Evolutionary conservation across 768 basidiomycete species (phyloP), one percentile per base, ranked within the genome.

Genomic region (Boletus fagicola): DNA sequence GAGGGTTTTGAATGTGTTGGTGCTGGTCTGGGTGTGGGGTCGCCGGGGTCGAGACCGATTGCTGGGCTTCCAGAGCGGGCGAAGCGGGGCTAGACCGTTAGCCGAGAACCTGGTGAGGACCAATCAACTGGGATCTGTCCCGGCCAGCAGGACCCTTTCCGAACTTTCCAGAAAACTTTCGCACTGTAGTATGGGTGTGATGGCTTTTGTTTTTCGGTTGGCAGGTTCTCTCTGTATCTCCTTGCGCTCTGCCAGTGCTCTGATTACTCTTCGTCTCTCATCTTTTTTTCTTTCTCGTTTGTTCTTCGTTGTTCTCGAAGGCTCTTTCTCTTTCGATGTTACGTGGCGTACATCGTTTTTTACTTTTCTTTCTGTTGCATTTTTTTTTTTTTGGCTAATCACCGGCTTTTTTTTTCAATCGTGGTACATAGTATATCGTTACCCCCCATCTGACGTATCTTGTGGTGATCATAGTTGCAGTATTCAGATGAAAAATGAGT

Each of bases 51-150:
- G 58, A 59, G 69, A 48, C 65, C 59, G 20, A 65, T 72, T 26
- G 66, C 66, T 36, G 68, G 54, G 39, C 72, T 71, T 51, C 72
- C 70, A 42, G 70, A 70, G 54, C 68, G 70, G 51, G 68, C 63
- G 46, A 68, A 69, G 42, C 63, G 59, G 44, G 49, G 22, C 43
- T 68, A 66, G 56, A 45, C n/a, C 38, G 47, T 48, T 31, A 12
- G 18, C 28, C 45, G n/a, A 12, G 44, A 18, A 46, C 18, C 9
- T n/a, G 28, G 28, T 4, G 45, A 28, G 44, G 24, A 45, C 16
- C 44, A 45, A 45, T 28, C 24, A 16, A 4, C 12, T 1, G n/a
- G 16, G 16, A 44, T 26, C 16, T 16, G 8, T 28, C 16, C 26
- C 26, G 18, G 26, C 26, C 16, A 8, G 28, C 44, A 12, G 28